Base-by-base conservation (phyloP, 257 asterid genomes). In the Solanum virginianum region DNA sequence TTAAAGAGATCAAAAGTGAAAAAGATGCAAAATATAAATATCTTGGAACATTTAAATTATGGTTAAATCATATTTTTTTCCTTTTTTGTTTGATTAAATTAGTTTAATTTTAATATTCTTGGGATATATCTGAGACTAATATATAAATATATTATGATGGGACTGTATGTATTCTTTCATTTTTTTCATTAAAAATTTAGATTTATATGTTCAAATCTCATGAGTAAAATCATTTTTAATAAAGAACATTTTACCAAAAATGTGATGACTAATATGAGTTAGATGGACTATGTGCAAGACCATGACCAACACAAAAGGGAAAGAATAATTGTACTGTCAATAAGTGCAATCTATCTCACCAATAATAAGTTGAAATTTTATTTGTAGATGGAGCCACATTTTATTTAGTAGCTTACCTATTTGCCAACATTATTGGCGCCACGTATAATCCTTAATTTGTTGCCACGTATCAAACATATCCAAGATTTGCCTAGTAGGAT, bases 391-490 rank as follows among this genome's bases (percentile, higher is more conserved):
- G 63, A 24, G 82, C 13, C 82, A 51, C 45, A 0, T 51, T 45
- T 77, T 45, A 8, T 51, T 24, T 24, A 68, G 89, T 82, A 81
- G 91, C 81, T 88, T 77, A 86, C 89, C 91, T 49, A 84, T 86
- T 43, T 83, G 71, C 84, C 81, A 59, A 75, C 26, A 65, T 15
- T 36, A 24, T 7, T 36, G 5, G 13, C 0, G 32, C 15, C 86
- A 74, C 29, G n/a, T 51, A 20, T 26, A 10, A 17, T 54, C 83
- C 2, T 13, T 14, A 4, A 36, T 0, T 26, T 22, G 18, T 57
- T 24, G 88, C 88, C 89, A 87, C 84, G 84, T 74, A 71, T n/a
- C 26, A 36, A 69, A n/a, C 29, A 39, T 51, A 32, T 36, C 68
- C 63, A 65, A 47, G 81, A 36, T 59, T 70, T 56, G 65, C 84